phyloP scores from a whole-genome alignment of 1,284 basidiomycete species.

The Inonotus obliquus region DNA sequence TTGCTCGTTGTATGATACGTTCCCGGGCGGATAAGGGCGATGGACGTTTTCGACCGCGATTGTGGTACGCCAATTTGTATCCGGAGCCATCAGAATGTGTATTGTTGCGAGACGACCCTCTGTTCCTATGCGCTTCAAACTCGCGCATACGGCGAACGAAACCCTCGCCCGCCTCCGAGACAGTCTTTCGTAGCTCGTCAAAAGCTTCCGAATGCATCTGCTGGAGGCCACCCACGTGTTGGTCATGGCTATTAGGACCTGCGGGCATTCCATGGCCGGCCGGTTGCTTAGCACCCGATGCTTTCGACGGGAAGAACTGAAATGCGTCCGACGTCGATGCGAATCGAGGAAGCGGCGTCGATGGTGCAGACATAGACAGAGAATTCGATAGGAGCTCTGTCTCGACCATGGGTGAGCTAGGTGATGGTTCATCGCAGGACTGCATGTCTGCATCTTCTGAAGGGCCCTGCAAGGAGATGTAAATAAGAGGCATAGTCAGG shows the following conservation, averaged over 20 bases:
- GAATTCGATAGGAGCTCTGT: slow-evolving; percentile 6
- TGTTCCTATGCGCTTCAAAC: slow-evolving; percentile 49
- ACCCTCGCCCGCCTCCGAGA: slow-evolving; percentile 58
- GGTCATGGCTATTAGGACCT: background rate
- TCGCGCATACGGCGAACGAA: slow-evolving; percentile 70
- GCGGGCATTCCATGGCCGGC: background rate
- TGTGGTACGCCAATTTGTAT: background rate
- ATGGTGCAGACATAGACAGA: slow-evolving; percentile 19
- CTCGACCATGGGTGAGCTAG: slow-evolving; percentile 9
- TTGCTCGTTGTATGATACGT: slow-evolving; percentile 18
- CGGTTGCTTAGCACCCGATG: background rate
- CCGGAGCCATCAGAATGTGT: background rate
- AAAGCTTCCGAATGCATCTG: slow-evolving; percentile 57
- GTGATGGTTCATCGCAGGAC: slow-evolving; percentile 8
- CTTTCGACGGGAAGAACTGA: slow-evolving; percentile 40
- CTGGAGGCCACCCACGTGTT: slow-evolving; percentile 32
- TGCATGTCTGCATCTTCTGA: slow-evolving; percentile 16
- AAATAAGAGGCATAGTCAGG: slow-evolving; percentile 9
- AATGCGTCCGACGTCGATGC: slow-evolving; percentile 58
- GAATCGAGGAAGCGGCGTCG: slow-evolving; percentile 32
- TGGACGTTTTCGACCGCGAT: slow-evolving; percentile 16
- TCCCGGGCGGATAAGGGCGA: slow-evolving; percentile 22
- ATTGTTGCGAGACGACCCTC: slow-evolving; percentile 1
- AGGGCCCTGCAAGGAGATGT: slow-evolving; percentile 7
- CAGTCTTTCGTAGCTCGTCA: slow-evolving; percentile 54